Percentiles rank a stretch among this genome's conserved stretches.
phyloP scores from a whole-genome alignment of 1,284 basidiomycete species.

The Sporisorium sorghi region DNA sequence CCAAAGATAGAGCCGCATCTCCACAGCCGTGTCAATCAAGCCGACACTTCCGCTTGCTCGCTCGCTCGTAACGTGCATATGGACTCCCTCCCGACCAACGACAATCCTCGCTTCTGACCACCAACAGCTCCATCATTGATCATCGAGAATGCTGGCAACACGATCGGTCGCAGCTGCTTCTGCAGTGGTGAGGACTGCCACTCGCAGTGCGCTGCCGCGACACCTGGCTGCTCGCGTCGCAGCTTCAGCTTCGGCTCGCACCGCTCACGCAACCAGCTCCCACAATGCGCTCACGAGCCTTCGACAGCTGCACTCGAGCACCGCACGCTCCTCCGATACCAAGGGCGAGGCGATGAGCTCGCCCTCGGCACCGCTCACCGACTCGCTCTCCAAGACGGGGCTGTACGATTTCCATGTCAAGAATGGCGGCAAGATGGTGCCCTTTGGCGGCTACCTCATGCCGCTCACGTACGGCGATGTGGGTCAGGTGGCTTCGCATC shows the following conservation, averaged over 20 bases:
- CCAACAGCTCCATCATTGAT: slow-evolving; percentile 7
- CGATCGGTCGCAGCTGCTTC: slow-evolving; percentile 28
- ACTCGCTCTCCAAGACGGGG: slow-evolving; percentile 73
- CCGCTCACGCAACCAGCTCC: slow-evolving; percentile 10
- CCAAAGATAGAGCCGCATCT: slow-evolving; percentile 2
- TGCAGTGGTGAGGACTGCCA: slow-evolving; percentile 27
- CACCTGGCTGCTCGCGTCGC: slow-evolving; percentile 29
- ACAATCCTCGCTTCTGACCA: slow-evolving; percentile 4
- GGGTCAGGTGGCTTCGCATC: slow-evolving; percentile 82
- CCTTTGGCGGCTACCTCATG: slow-evolving; percentile 96
- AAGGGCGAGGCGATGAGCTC: slow-evolving; percentile 38
- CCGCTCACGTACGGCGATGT: slow-evolving; percentile 82
- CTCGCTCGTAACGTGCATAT: background rate
- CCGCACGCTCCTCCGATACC: slow-evolving; percentile 18
- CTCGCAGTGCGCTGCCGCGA: slow-evolving; percentile 24
- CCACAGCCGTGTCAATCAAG: slow-evolving; percentile 2
- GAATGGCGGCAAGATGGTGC: slow-evolving; percentile 92
- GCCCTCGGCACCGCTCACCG: slow-evolving; percentile 23
- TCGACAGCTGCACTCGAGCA: slow-evolving; percentile 36
- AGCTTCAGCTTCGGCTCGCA: slow-evolving; percentile 13
- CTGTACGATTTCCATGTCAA: slow-evolving; percentile 90
- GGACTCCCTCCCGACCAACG: background rate
- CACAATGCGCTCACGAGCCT: slow-evolving; percentile 1
- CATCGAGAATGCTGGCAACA: slow-evolving; percentile 30
- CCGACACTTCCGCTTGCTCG: background rate